phyloP scores from a whole-genome alignment of 2,329 filamentous ascomycete genomes.

The Nemania serpens region DNA sequence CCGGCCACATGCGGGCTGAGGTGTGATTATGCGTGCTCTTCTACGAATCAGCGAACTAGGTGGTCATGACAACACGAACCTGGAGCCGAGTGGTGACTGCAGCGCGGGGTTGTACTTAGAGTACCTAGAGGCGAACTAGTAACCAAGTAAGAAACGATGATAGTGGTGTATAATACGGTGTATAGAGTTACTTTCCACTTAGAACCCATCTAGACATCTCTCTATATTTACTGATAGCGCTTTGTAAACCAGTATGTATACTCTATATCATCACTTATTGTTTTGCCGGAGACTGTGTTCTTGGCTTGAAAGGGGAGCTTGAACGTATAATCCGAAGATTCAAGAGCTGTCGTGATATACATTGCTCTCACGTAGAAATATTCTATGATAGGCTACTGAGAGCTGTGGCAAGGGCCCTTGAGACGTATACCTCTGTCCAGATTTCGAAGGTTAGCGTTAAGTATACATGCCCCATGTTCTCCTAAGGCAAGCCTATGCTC shows the following conservation, averaged over 20 bases:
- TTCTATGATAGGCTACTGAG: slow-evolving; percentile 13
- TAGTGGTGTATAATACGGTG: background rate
- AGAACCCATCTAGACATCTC: too few relatives aligned
- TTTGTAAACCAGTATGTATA: too few relatives aligned
- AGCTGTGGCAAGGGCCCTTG: background rate
- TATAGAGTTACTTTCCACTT: too few relatives aligned
- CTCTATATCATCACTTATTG: too few relatives aligned
- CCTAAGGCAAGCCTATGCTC: too few relatives aligned
- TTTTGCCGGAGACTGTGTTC: background rate
- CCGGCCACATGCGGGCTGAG: slow-evolving; percentile 4
- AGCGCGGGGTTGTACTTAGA: slow-evolving; percentile 17
- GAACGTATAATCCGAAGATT: background rate
- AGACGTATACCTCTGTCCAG: background rate
- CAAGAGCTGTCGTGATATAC: background rate
- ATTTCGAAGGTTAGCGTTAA: too few relatives aligned
- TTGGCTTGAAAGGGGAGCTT: background rate
- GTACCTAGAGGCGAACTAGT: background rate
- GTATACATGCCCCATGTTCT: too few relatives aligned
- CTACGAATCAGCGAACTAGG: background rate
- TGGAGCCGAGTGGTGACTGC: background rate
- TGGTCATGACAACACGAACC: background rate
- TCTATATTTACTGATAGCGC: too few relatives aligned
- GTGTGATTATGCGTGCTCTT: slow-evolving; percentile 4
- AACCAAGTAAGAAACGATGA: background rate
- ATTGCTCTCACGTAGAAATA: background rate